These are phyloP conservation scores for Annulohypoxylon stygium DNA, from an alignment of 495 filamentous ascomycete species.

Conservation along the genomic window DNA sequence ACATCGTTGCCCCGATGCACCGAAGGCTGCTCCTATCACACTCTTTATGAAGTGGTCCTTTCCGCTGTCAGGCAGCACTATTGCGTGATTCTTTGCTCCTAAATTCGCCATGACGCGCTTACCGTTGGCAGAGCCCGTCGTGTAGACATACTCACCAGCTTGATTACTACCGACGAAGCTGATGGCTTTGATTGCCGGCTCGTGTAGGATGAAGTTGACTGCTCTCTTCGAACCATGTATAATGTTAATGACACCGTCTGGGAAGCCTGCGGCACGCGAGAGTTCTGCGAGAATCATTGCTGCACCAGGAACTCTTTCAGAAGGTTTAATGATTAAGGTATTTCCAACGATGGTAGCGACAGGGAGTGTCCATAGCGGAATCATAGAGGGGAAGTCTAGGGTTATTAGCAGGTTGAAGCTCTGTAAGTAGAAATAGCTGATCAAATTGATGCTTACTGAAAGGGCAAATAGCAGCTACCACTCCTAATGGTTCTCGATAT, in stretches of 20 bases:
- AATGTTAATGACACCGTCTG: slow-evolving; percentile 93
- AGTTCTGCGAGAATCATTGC: slow-evolving; percentile 98
- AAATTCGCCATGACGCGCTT: slow-evolving; percentile 94
- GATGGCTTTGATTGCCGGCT: slow-evolving; percentile 96
- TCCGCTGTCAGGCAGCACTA: slow-evolving; percentile 94
- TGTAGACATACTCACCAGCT: slow-evolving; percentile 96
- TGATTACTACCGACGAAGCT: slow-evolving; percentile 97
- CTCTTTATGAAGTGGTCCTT: slow-evolving; percentile 98
- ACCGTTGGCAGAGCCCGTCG: slow-evolving; percentile 89
- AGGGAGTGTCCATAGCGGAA: slow-evolving; percentile 96
- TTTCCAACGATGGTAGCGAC: slow-evolving; percentile 96
- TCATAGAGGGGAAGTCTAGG: slow-evolving; percentile 95
- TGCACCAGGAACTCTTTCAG: slow-evolving; percentile 95
- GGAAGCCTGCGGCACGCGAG: slow-evolving; percentile 92
- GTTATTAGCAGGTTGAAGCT: not conserved
- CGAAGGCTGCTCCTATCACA: slow-evolving; percentile 96
- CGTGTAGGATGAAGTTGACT: slow-evolving; percentile 98
- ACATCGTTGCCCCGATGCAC: slow-evolving; percentile 95
- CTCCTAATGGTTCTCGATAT: slow-evolving; percentile 92
- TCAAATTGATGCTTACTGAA: slow-evolving; percentile 66
- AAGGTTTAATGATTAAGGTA: slow-evolving; percentile 94
- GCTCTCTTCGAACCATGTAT: slow-evolving; percentile 91
- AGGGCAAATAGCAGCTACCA: slow-evolving; percentile 97
- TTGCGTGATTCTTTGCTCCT: slow-evolving; percentile 98
- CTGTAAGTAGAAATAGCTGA: not conserved